Evolutionary conservation across 2,329 filamentous ascomycete species (phyloP).

Genomic region (Byssochlamys sp.): DNA sequence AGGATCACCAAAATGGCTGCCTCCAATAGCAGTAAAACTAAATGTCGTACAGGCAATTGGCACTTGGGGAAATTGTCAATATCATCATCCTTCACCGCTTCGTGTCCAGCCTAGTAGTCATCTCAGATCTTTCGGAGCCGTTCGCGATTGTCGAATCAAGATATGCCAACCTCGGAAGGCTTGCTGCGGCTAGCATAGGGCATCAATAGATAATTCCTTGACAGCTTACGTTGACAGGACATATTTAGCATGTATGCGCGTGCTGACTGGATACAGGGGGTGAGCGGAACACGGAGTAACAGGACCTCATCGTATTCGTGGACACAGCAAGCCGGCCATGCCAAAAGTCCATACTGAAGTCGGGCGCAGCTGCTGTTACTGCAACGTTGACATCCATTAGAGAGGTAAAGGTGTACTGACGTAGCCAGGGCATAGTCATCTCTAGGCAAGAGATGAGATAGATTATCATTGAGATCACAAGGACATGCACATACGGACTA

Average conservation of each 20-base stretch:
- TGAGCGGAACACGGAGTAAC: neutral
- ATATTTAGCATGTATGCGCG: neutral
- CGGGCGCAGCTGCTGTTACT: neutral
- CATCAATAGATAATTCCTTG: neutral
- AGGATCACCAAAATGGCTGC: neutral
- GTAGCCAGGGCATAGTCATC: neutral
- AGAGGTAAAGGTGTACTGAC: neutral
- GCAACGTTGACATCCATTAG: neutral
- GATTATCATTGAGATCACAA: neutral
- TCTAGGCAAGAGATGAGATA: neutral
- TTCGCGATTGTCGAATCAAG: neutral
- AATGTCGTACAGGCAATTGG: neutral
- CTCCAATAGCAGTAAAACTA: neutral
- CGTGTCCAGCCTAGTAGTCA: neutral
- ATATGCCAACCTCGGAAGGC: neutral
- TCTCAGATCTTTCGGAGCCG: neutral
- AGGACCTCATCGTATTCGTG: neutral
- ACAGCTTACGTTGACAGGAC: neutral
- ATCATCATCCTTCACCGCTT: neutral
- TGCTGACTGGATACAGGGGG: neutral
- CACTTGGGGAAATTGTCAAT: neutral
- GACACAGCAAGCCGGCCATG: neutral
- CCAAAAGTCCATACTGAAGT: neutral
- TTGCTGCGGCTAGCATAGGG: neutral
- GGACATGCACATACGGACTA: neutral